phyloP scores from a whole-genome alignment of 2,329 filamentous ascomycete species.

The Pezicula radicicola region DNA sequence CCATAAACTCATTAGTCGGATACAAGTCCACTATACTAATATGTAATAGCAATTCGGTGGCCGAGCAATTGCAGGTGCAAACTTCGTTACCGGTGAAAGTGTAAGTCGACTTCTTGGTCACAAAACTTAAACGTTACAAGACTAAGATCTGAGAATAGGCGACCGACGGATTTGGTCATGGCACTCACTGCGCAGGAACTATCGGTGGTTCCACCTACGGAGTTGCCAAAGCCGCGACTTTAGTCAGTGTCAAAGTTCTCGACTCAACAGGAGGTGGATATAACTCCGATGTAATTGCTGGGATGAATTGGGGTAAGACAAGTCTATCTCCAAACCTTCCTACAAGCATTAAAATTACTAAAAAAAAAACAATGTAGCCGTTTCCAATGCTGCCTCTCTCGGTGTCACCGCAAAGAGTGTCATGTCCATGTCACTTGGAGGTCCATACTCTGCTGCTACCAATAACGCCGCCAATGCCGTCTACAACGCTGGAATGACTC shows the following conservation, averaged over 20 bases:
- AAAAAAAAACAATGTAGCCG: slow-evolving; percentile 3
- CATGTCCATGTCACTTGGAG: slow-evolving; percentile 52
- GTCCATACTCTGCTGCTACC: slow-evolving; percentile 37
- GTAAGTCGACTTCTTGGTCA: slow-evolving; percentile 9
- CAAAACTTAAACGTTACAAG: not conserved
- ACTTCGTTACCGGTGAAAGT: slow-evolving; percentile 13
- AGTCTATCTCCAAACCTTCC: not conserved
- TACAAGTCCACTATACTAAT: not conserved
- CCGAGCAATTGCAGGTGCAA: slow-evolving; percentile 23
- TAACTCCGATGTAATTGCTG: slow-evolving; percentile 25
- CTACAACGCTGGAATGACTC: slow-evolving; percentile 41
- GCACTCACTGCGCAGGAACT: slow-evolving; percentile 35
- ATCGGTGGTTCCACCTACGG: slow-evolving; percentile 31
- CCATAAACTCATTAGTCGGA: too few relatives aligned
- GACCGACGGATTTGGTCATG: slow-evolving; percentile 33
- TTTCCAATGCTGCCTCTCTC: slow-evolving; percentile 16
- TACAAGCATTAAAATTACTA: not conserved
- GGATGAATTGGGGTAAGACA: slow-evolving; percentile 21
- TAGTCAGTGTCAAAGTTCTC: slow-evolving; percentile 31
- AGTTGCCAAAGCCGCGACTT: slow-evolving; percentile 29
- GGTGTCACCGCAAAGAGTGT: slow-evolving; percentile 40
- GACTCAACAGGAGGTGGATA: slow-evolving; percentile 17
- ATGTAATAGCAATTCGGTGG: slow-evolving; percentile 22
- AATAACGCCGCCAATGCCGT: slow-evolving; percentile 45
- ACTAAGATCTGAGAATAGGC: slow-evolving; percentile 5